These are phyloP conservation scores for Stramenopiles sp. DNA, from an alignment of 352 stramenopile species.

Conservation along the genomic window DNA sequence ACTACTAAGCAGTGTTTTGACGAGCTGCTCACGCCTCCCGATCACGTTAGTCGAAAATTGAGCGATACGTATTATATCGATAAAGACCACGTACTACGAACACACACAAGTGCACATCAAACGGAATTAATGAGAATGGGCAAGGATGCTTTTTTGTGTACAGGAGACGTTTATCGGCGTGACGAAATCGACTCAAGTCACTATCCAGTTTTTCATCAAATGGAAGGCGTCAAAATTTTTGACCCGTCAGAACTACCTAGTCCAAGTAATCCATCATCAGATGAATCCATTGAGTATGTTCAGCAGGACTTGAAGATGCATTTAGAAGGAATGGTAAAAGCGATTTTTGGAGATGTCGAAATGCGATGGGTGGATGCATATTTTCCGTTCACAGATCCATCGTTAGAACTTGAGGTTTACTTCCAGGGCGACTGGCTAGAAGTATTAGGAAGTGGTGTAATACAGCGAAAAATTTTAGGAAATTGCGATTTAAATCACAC, in stretches of 20 bases:
- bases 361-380: constrained; percentile 95
- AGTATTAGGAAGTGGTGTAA: constrained; percentile 89
- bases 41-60: constrained; percentile 55
- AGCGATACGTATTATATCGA: constrained; percentile 75
- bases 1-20: constrained; percentile 67
- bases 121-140: constrained; percentile 61
- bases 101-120: constrained; percentile 80
- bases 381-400: constrained; percentile 97
- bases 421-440: constrained; percentile 96
- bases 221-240: constrained; percentile 93
- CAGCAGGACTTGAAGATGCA: constrained; percentile 79
- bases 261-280: constrained; percentile 14
- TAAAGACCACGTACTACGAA: constrained; percentile 45
- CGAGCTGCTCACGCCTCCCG: constrained; percentile 63
- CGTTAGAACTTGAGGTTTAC: constrained; percentile 93
- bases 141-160: constrained; percentile 66
- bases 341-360: constrained; percentile 70
- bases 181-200: constrained; percentile 97
- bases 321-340: constrained; percentile 75
- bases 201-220: constrained; percentile 98
- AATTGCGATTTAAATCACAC: constrained; percentile 56
- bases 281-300: constrained; percentile 51
- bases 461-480: constrained; percentile 77
- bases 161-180: constrained; percentile 84
- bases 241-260: constrained; percentile 32